Conservation (phyloP, 768 basidiomycete species). For the Leccinum rimulosum region DNA sequence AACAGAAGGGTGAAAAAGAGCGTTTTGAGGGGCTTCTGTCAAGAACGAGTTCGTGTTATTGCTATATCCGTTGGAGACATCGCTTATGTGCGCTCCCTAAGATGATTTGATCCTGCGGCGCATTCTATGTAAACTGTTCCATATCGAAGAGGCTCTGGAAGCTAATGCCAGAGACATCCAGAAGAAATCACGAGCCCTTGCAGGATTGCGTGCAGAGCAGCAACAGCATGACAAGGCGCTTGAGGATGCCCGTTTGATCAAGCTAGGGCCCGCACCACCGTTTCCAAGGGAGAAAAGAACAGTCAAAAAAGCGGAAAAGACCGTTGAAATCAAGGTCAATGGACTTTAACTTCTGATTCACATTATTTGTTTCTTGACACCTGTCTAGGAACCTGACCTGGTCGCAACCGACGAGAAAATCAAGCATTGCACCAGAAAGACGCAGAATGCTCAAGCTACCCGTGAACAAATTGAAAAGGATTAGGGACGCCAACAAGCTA, state of each 20-base stretch:
- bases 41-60: constrained; percentile 58
- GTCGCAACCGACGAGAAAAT: constrained; percentile 86
- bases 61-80: not conserved
- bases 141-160: constrained; percentile 83
- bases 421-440: constrained; percentile 76
- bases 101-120: constrained; percentile 81
- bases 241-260: constrained; percentile 76
- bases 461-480: constrained; percentile 65
- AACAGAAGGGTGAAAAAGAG: constrained; percentile 92
- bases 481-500: constrained; percentile 46
- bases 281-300: constrained; percentile 80
- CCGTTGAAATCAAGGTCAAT: constrained; percentile 75
- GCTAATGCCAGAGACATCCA: constrained; percentile 67
- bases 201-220: constrained; percentile 67
- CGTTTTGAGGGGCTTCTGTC: constrained; percentile 75
- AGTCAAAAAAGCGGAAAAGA: constrained; percentile 90
- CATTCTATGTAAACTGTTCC: constrained; percentile 83
- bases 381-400: constrained; percentile 72
- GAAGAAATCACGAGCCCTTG: constrained; percentile 69
- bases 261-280: constrained; percentile 70
- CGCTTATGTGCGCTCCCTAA: constrained; percentile 37
- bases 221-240: constrained; percentile 69
- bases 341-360: not conserved
- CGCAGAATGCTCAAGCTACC: constrained; percentile 63
- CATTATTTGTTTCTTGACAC: not conserved